Evolutionary conservation across 2,329 filamentous ascomycete genomes (phyloP).

Genomic region (Diaporthe citrichinensis): DNA sequence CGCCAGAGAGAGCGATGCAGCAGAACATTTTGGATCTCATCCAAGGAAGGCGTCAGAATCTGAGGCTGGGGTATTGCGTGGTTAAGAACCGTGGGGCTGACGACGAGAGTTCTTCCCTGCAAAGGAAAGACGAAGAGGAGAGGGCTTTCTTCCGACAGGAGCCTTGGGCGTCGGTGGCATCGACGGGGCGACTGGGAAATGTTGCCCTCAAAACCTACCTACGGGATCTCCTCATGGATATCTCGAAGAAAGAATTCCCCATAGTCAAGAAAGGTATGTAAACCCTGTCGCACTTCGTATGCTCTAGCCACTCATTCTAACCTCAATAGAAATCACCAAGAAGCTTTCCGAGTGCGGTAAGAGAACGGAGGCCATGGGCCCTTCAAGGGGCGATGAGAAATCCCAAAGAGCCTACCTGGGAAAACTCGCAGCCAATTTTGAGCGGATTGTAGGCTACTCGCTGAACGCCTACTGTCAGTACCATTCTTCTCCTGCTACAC

Average conservation of each 20-base stretch:
- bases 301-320: background rate
- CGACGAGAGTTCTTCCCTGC: conserved; percentile 51
- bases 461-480: conserved; percentile 52
- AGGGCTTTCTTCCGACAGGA: conserved; percentile 53
- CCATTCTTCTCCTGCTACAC: too few species aligned
- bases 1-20: conserved; percentile 56
- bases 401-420: conserved; percentile 55
- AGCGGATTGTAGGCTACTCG: conserved; percentile 47
- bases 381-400: conserved; percentile 46
- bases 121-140: conserved; percentile 52
- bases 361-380: conserved; percentile 50
- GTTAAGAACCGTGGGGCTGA: conserved; percentile 64
- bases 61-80: conserved; percentile 63
- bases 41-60: conserved; percentile 54
- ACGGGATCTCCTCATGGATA: conserved; percentile 54
- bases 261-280: conserved; percentile 47
- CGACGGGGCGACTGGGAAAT: conserved; percentile 52
- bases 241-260: conserved; percentile 57
- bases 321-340: conserved; percentile 45
- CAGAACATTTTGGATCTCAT: conserved; percentile 58
- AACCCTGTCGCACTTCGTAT: too few species aligned
- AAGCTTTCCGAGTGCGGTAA: conserved; percentile 38
- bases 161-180: conserved; percentile 53
- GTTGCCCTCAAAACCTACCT: conserved; percentile 53
- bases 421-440: conserved; percentile 51